phyloP scores from a whole-genome alignment of 495 filamentous ascomycete species.

The Emericellopsis terricola region DNA sequence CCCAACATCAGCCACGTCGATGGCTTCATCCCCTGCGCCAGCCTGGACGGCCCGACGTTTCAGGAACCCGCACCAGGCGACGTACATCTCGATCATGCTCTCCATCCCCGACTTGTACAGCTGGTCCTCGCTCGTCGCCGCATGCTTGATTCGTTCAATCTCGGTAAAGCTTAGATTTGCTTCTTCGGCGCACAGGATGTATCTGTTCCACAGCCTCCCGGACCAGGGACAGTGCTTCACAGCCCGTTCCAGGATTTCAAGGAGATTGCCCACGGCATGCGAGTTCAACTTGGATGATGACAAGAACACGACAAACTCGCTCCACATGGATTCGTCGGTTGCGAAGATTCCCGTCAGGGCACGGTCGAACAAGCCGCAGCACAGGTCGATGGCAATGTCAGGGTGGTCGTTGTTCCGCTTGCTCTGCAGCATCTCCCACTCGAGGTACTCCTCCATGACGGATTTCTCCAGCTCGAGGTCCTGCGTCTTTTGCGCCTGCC shows the following conservation, averaged over 20 bases:
- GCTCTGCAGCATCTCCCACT: slow-evolving; percentile 57
- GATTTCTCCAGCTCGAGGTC: slow-evolving; percentile 39
- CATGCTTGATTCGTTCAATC: slow-evolving; percentile 80
- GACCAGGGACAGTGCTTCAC: slow-evolving; percentile 86
- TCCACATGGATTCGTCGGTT: slow-evolving; percentile 54
- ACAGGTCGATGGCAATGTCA: slow-evolving; percentile 34
- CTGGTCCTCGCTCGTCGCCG: slow-evolving; percentile 65
- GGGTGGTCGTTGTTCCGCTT: slow-evolving; percentile 25
- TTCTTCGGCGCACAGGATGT: slow-evolving; percentile 65
- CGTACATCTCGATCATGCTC: slow-evolving; percentile 73
- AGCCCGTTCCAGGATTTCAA: slow-evolving; percentile 43
- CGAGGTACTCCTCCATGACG: slow-evolving; percentile 57
- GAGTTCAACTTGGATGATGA: slow-evolving; percentile 21
- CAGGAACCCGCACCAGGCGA: slow-evolving; percentile 84
- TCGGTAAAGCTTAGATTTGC: slow-evolving; percentile 54
- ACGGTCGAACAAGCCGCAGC: slow-evolving; percentile 61
- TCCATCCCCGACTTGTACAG: slow-evolving; percentile 57
- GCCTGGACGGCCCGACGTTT: slow-evolving; percentile 63
- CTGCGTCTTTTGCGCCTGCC: slow-evolving; percentile 34
- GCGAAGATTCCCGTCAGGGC: slow-evolving; percentile 48
- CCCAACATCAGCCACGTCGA: slow-evolving; percentile 83
- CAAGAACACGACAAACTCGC: slow-evolving; percentile 63
- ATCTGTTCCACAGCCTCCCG: slow-evolving; percentile 75
- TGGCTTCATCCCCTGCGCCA: slow-evolving; percentile 65
- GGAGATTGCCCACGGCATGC: slow-evolving; percentile 9